These are phyloP conservation scores for Litsea cubeba DNA, from an alignment of 164 flowering plant genomes.

Conservation along the genomic window DNA sequence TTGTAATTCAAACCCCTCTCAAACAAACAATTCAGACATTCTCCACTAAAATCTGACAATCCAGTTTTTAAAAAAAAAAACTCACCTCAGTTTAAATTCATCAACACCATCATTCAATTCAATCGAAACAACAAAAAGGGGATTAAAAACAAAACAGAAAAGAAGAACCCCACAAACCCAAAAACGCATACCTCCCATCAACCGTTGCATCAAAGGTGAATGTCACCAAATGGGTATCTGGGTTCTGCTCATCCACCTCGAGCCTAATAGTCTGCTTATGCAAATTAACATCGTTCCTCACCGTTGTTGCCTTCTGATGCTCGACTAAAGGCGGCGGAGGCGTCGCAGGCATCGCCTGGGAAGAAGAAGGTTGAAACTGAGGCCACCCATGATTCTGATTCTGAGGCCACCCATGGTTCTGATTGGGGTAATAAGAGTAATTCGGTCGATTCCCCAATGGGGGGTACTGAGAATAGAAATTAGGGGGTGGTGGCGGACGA, in stretches of 20 bases:
- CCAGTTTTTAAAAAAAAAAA: no score
- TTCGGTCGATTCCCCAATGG: constrained; percentile 23
- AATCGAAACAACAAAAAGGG: no score
- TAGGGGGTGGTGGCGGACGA: constrained; percentile 11
- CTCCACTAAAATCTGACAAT: neutral
- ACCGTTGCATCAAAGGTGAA: constrained; percentile 77
- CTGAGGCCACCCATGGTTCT: constrained; percentile 34
- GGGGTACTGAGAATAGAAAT: constrained; percentile 8
- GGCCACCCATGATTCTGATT: constrained; percentile 40
- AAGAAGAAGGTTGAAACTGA: constrained; percentile 14
- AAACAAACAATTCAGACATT: no score
- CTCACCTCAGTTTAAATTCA: no score
- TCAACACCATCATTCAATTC: no score
- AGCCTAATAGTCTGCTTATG: constrained; percentile 67
- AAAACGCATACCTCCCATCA: constrained; percentile 66
- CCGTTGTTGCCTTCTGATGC: constrained; percentile 64
- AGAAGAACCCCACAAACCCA: neutral
- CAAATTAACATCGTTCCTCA: constrained; percentile 80
- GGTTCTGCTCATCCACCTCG: constrained; percentile 59
- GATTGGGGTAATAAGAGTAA: constrained; percentile 28
- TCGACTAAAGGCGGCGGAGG: constrained; percentile 45
- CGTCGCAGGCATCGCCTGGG: neutral
- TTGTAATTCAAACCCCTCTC: neutral
- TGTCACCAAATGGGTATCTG: constrained; percentile 66
- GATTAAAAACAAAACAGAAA: neutral